Percentiles rank a stretch among this genome's conserved stretches.
Conservation (phyloP, 1,284 basidiomycete species). For the Flammula alnicola region DNA sequence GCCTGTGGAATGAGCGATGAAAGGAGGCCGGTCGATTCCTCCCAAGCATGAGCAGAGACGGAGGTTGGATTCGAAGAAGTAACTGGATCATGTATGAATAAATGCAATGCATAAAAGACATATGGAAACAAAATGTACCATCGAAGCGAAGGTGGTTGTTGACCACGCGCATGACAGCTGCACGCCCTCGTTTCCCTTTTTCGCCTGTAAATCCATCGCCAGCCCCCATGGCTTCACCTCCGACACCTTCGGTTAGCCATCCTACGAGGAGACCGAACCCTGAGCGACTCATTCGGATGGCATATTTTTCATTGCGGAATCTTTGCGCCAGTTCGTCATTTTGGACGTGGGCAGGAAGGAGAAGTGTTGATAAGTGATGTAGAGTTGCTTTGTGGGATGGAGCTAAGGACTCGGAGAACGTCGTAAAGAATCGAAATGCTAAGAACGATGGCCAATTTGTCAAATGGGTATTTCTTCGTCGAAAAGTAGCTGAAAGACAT, state of each 20-base stretch:
- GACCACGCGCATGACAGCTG: slow-evolving; percentile 91
- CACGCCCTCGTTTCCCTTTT: slow-evolving; percentile 76
- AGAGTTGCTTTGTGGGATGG: slow-evolving; percentile 74
- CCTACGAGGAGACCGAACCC: slow-evolving; percentile 92
- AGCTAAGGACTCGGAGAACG: slow-evolving; percentile 75
- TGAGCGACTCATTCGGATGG: slow-evolving; percentile 88
- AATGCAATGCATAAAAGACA: slow-evolving; percentile 12
- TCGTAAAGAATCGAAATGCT: slow-evolving; percentile 80
- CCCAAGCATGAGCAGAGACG: slow-evolving; percentile 70
- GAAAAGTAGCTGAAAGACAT: slow-evolving; percentile 30
- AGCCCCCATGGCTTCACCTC: slow-evolving; percentile 82
- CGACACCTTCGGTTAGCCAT: slow-evolving; percentile 94
- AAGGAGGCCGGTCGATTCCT: slow-evolving; percentile 82
- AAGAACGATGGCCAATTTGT: too few species aligned
- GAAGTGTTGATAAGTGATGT: slow-evolving; percentile 82
- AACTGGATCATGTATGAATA: slow-evolving; percentile 50
- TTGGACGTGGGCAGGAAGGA: slow-evolving; percentile 85
- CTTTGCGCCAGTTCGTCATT: slow-evolving; percentile 84
- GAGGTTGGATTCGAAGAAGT: slow-evolving; percentile 71
- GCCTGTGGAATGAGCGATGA: slow-evolving; percentile 75
- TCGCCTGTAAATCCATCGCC: slow-evolving; percentile 86
- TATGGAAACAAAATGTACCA: slow-evolving; percentile 50
- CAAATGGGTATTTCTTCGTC: too few species aligned
- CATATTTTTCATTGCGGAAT: slow-evolving; percentile 91
- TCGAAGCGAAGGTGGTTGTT: slow-evolving; percentile 94